Conservation (phyloP, 1,284 basidiomycete species). For the Pulchroboletus neoregius region DNA sequence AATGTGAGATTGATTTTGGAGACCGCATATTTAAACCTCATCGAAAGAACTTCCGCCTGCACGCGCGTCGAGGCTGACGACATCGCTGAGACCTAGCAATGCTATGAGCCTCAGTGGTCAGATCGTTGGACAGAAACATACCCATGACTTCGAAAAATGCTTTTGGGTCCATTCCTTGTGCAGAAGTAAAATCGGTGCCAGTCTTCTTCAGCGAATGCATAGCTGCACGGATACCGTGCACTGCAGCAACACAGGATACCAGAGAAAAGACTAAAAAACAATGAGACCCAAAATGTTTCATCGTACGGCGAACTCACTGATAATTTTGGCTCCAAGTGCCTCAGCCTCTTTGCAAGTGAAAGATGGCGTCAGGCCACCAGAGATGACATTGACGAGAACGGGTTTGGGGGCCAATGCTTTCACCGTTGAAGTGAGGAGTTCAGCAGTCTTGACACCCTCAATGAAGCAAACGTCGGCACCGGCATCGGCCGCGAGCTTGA, state of each 20-base stretch:
- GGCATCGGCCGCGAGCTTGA: conserved; percentile 68
- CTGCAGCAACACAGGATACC: conserved; percentile 68
- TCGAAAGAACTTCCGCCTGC: conserved; percentile 61
- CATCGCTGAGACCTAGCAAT: conserved; percentile 48
- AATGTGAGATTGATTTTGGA: too few species aligned
- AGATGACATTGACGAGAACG: conserved; percentile 74
- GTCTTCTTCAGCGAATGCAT: conserved; percentile 74
- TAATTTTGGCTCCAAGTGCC: conserved; percentile 67
- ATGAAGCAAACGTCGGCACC: conserved; percentile 85
- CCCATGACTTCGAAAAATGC: conserved; percentile 75
- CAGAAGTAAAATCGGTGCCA: conserved; percentile 64
- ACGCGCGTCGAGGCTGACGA: conserved; percentile 52
- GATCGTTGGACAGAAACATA: conserved; percentile 18
- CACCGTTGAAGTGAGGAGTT: conserved; percentile 62
- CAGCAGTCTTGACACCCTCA: conserved; percentile 71
- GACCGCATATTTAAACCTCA: too few species aligned
- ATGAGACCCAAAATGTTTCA: not conserved
- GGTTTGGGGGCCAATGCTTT: conserved; percentile 67
- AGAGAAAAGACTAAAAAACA: conserved; percentile 54
- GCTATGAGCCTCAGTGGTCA: not conserved
- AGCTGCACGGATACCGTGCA: conserved; percentile 66
- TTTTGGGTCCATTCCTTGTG: conserved; percentile 73
- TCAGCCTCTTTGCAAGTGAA: conserved; percentile 69
- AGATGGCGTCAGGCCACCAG: conserved; percentile 70
- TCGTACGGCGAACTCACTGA: conserved; percentile 45